Conservation (phyloP, 768 basidiomycete species). For the Amanita pallidorosea region DNA sequence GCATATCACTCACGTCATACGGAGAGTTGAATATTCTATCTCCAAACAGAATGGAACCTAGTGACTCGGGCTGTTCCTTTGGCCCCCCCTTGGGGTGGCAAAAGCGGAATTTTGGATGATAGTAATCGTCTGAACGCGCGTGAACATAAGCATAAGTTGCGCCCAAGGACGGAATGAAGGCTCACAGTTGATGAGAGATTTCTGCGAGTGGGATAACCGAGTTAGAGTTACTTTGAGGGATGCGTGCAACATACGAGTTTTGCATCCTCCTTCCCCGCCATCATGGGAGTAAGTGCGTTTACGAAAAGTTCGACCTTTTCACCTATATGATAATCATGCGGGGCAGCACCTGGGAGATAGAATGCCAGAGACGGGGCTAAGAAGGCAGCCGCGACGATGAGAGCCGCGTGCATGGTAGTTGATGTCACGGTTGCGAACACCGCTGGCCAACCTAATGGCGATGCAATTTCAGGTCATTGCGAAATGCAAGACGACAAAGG, state of each 20-base stretch:
- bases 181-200: constrained; percentile 86
- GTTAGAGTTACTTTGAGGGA: background rate
- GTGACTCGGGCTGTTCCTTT: constrained; percentile 66
- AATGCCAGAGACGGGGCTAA: constrained; percentile 43
- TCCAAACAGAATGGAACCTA: constrained; percentile 94
- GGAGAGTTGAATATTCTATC: constrained; percentile 90
- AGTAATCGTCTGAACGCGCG: constrained; percentile 72
- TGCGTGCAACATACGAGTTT: constrained; percentile 52
- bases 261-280: constrained; percentile 52
- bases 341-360: constrained; percentile 89
- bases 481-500: constrained; percentile 70
- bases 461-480: constrained; percentile 84
- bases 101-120: constrained; percentile 77
- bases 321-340: constrained; percentile 64
- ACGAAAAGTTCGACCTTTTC: constrained; percentile 76
- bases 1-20: constrained; percentile 55
- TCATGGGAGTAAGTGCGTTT: constrained; percentile 84
- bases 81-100: constrained; percentile 72
- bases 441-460: constrained; percentile 10
- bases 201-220: constrained; percentile 30
- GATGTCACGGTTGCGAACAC: background rate
- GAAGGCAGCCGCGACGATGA: constrained; percentile 11
- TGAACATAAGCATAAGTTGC: background rate
- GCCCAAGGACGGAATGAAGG: background rate
- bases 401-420: constrained; percentile 15